phyloP scores from a whole-genome alignment of 257 asterid species.

The Nicotiana obtusifolia region DNA sequence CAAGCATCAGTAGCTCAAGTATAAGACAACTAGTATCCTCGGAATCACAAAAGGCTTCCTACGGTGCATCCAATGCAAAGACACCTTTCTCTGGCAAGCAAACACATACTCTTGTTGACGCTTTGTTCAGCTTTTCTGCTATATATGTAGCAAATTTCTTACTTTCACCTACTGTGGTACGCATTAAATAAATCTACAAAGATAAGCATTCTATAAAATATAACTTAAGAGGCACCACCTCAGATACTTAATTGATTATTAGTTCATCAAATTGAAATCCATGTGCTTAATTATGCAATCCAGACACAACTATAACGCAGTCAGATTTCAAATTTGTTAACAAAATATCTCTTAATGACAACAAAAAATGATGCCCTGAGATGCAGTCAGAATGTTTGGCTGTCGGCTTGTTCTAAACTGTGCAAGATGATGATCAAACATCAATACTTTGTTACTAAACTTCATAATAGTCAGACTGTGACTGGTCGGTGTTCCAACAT shows the following conservation, averaged over 20 bases:
- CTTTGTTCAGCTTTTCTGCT: constrained; percentile 70
- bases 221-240: not conserved
- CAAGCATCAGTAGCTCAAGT: constrained; percentile 53
- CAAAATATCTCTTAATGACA: too few relatives aligned
- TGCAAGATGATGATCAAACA: not conserved
- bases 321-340: not conserved
- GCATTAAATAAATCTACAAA: constrained; percentile 68
- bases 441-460: not conserved
- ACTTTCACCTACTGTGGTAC: constrained; percentile 79
- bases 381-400: not conserved
- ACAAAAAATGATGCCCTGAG: not conserved
- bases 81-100: constrained; percentile 86
- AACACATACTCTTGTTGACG: constrained; percentile 58
- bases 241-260: not conserved
- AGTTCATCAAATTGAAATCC: not conserved
- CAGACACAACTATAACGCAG: not conserved
- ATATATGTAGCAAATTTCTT: constrained; percentile 83
- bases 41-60: constrained; percentile 71
- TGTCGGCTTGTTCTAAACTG: not conserved
- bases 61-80: constrained; percentile 86
- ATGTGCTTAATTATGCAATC: not conserved
- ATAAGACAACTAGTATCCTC: constrained; percentile 69
- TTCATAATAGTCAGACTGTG: not conserved
- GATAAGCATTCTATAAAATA: not conserved
- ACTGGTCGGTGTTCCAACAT: not conserved